phyloP scores from a whole-genome alignment of 345 rosid genomes.

The Psidium guajava region DNA sequence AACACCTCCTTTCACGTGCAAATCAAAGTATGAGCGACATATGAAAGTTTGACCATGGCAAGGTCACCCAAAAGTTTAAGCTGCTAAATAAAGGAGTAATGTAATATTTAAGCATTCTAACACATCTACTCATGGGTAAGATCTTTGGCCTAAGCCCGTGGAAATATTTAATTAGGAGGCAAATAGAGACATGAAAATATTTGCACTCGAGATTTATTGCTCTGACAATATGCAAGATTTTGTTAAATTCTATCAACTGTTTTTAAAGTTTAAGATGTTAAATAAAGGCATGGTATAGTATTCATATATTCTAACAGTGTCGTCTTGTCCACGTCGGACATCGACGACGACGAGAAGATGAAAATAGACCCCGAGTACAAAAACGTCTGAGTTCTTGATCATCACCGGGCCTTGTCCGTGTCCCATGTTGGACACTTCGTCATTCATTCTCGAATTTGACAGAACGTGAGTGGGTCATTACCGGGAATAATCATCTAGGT shows the following conservation, averaged over 20 bases:
- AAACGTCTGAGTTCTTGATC: constrained; percentile 69
- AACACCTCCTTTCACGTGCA: too few species aligned
- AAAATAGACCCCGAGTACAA: constrained; percentile 57
- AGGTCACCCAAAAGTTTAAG: too few species aligned
- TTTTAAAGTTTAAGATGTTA: not conserved
- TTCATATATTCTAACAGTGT: not conserved
- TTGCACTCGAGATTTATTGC: not conserved
- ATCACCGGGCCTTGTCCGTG: constrained; percentile 74
- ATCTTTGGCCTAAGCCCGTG: not conserved
- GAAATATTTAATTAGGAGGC: too few species aligned
- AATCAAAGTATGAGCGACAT: too few species aligned
- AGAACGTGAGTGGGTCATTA: not conserved
- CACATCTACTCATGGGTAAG: too few species aligned
- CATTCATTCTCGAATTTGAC: not conserved
- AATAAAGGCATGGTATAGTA: not conserved
- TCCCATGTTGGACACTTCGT: constrained; percentile 20
- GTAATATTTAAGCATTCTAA: too few species aligned
- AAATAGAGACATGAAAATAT: not conserved
- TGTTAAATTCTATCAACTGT: fast-evolving
- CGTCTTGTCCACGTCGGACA: constrained; percentile 68
- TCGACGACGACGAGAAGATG: constrained; percentile 59
- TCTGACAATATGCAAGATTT: not conserved
- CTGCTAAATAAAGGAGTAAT: too few species aligned
- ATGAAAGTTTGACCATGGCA: too few species aligned
- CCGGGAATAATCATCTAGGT: not conserved